Evolutionary conservation across 345 rosid genomes (phyloP).

Genomic region (Melaleuca quinquenervia): DNA sequence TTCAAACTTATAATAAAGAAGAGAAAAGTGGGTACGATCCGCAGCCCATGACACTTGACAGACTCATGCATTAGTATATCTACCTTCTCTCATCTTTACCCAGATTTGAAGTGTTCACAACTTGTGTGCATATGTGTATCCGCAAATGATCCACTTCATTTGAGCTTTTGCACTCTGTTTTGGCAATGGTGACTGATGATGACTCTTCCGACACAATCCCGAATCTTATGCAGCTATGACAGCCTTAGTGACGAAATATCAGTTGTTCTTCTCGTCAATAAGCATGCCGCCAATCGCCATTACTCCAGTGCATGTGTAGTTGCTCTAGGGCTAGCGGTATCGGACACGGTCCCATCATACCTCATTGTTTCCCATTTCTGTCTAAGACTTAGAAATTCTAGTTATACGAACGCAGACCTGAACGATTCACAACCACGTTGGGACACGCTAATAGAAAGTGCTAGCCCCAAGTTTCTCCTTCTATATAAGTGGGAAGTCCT

Average conservation of each 20-base stretch:
- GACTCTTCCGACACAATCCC: not conserved
- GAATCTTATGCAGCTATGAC: not conserved
- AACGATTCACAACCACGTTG: not conserved
- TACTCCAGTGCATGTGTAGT: not conserved
- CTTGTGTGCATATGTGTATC: not conserved
- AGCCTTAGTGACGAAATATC: not conserved
- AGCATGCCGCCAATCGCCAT: not conserved
- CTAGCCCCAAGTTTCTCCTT: not conserved
- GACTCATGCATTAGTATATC: not conserved
- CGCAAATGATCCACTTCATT: not conserved
- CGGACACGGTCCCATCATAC: not conserved
- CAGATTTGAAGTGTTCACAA: not conserved
- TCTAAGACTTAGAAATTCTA: not conserved
- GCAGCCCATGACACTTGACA: not conserved
- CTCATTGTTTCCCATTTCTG: not conserved
- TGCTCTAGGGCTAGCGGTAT: not conserved
- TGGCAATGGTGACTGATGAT: fast-evolving
- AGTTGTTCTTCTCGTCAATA: not conserved
- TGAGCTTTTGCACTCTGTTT: not conserved
- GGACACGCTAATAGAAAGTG: not conserved
- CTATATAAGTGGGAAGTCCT: not conserved
- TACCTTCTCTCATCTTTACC: not conserved
- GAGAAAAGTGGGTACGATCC: not conserved
- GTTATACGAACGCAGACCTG: not conserved
- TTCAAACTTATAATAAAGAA: not conserved